Percentiles rank a stretch among this genome's conserved stretches.
Conservation (phyloP, 192 early-diverging fungal species). For the Coemansia umbellata region DNA sequence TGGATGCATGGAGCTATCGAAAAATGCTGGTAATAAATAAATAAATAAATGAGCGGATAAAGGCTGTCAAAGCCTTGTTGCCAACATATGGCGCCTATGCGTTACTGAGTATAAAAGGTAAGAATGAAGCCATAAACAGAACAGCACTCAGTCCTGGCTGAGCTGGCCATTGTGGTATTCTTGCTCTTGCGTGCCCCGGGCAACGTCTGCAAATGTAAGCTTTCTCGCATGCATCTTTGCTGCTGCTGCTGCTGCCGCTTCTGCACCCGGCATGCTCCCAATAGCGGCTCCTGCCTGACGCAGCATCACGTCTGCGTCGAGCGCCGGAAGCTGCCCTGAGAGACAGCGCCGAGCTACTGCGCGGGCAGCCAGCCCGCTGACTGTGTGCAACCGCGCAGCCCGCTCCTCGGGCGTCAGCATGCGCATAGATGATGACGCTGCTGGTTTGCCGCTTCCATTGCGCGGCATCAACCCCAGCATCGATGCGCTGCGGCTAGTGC, state of each 20-base stretch:
- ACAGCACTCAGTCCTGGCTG: too few species aligned
- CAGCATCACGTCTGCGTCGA: constrained; percentile 28
- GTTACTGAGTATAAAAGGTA: too few species aligned
- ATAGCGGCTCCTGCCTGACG: constrained; percentile 7
- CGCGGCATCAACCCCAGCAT: constrained; percentile 26
- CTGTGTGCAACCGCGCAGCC: constrained; percentile 35
- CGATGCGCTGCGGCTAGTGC: constrained; percentile 13
- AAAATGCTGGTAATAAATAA: too few species aligned
- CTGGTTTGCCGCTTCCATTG: background rate
- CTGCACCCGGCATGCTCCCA: background rate
- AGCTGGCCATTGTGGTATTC: background rate
- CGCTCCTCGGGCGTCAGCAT: constrained; percentile 46
- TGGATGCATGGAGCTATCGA: too few species aligned
- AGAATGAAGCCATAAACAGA: too few species aligned
- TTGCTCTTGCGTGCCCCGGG: constrained; percentile 20
- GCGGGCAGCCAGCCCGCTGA: constrained; percentile 48
- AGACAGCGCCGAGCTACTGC: constrained; percentile 48
- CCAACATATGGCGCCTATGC: too few species aligned
- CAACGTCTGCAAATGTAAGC: constrained; percentile 47
- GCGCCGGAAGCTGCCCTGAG: constrained; percentile 37
- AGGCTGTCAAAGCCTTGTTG: too few species aligned
- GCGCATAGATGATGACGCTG: constrained; percentile 4
- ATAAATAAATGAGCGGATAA: too few species aligned
- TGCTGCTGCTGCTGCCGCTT: background rate
- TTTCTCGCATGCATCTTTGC: constrained; percentile 10